phyloP scores from a whole-genome alignment of 1,139 yeast genomes.

The Groenewaldozyma sp. region DNA sequence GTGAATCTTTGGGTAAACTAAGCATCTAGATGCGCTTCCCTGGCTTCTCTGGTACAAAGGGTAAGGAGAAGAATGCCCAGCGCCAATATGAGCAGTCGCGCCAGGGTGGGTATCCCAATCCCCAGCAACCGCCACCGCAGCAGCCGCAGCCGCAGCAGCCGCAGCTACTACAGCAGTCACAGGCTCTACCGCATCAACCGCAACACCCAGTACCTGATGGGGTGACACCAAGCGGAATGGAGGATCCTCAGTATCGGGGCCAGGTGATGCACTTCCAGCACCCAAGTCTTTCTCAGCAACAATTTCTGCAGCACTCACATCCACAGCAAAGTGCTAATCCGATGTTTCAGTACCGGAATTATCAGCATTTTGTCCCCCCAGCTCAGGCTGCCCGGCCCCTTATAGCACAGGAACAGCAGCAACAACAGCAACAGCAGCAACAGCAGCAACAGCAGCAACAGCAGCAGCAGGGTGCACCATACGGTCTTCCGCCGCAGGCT shows the following conservation, averaged over 20 bases:
- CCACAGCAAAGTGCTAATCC: too few relatives aligned
- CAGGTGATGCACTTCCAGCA: too few relatives aligned
- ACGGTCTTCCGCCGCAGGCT: too few relatives aligned
- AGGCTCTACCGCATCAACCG: not conserved
- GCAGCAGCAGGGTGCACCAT: slow-evolving; percentile 3
- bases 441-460: slow-evolving; percentile 5
- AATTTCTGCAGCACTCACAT: not conserved
- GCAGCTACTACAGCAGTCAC: not conserved
- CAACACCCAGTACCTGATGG: not conserved
- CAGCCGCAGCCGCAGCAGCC: not conserved
- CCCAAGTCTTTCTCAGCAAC: too few relatives aligned
- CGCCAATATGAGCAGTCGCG: too few relatives aligned
- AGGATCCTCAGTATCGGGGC: too few relatives aligned
- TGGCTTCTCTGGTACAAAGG: not conserved
- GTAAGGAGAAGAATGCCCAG: not conserved
- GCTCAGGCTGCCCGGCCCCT: not conserved
- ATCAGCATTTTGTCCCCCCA: too few relatives aligned
- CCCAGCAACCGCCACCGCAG: not conserved
- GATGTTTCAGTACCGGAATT: too few relatives aligned
- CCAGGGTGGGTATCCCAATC: too few relatives aligned
- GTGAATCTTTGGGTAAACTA: not conserved
- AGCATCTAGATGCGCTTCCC: slow-evolving; percentile 2
- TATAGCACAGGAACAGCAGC: not conserved
- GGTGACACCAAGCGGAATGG: too few relatives aligned
- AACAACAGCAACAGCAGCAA: not conserved